Conservation (phyloP, 225 moss, liverwort and hornwort species). For the Asterella californica region DNA sequence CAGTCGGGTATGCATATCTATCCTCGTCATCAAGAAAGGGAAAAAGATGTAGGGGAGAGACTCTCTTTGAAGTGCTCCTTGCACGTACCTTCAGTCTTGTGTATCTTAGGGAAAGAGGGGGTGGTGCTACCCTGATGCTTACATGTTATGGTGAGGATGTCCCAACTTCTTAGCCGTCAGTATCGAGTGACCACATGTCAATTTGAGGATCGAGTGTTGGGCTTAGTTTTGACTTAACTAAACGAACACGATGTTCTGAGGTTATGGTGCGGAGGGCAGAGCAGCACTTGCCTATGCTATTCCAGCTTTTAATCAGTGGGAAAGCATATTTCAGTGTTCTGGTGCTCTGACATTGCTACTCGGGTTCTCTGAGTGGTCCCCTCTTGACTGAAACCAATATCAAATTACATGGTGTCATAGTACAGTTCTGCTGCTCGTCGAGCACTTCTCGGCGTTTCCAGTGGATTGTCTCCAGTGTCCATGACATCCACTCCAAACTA, state of each 20-base stretch:
- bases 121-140: no score
- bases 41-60: not conserved
- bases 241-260: not conserved
- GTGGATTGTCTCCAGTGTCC: constrained; percentile 15
- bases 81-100: not conserved
- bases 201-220: no score
- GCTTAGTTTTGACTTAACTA: no score
- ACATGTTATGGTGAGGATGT: no score
- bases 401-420: constrained; percentile 18
- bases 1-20: constrained; percentile 54
- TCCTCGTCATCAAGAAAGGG: not conserved
- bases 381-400: constrained; percentile 3
- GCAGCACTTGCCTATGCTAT: not conserved
- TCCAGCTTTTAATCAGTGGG: not conserved
- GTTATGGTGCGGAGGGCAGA: constrained; percentile 4
- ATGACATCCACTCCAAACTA: not conserved
- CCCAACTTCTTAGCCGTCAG: no score
- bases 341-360: constrained; percentile 8
- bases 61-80: not conserved
- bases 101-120: no score
- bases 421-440: constrained; percentile 5
- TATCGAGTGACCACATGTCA: no score
- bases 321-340: not conserved
- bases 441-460: not conserved
- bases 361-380: constrained; percentile 9